Conservation (phyloP, 2,329 filamentous ascomycete genomes). For the Pseudogymnoascus verrucosus region DNA sequence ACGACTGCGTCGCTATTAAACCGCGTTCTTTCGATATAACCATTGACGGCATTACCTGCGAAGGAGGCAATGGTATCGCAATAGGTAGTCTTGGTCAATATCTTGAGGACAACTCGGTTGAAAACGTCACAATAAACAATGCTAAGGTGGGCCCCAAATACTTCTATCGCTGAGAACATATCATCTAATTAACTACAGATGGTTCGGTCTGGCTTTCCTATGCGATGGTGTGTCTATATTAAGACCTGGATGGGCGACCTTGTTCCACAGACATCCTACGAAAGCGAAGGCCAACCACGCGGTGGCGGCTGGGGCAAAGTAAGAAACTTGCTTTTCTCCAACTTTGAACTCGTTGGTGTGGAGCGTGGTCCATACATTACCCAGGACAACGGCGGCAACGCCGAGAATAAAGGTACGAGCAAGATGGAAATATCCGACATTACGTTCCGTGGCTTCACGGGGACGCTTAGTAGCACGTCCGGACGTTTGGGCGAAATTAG, state of each 20-base stretch:
- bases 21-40: constrained; percentile 44
- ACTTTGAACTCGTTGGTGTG: constrained; percentile 42
- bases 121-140: constrained; percentile 40
- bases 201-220: constrained; percentile 14
- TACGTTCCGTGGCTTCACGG: constrained; percentile 44
- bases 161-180: not conserved
- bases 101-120: constrained; percentile 43
- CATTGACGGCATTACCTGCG: constrained; percentile 40
- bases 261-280: constrained; percentile 39
- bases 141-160: constrained; percentile 39
- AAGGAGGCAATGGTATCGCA: constrained; percentile 47
- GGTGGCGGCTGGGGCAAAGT: constrained; percentile 48
- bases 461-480: constrained; percentile 31
- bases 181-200: not conserved
- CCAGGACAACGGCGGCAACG: constrained; percentile 43
- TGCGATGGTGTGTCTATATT: constrained; percentile 43
- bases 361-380: constrained; percentile 36
- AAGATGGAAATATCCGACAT: constrained; percentile 43
- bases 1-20: constrained; percentile 51
- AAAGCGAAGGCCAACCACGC: constrained; percentile 39
- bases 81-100: constrained; percentile 49
- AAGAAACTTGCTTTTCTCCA: constrained; percentile 41
- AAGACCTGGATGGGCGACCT: constrained; percentile 48
- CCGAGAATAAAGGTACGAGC: constrained; percentile 39
- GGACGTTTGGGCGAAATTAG: constrained; percentile 34